A percentile compares a stretch with the other conserved stretches of the same genome.
Conservation (phyloP, 2,329 filamentous ascomycete genomes). For the Corinectria fuckeliana region DNA sequence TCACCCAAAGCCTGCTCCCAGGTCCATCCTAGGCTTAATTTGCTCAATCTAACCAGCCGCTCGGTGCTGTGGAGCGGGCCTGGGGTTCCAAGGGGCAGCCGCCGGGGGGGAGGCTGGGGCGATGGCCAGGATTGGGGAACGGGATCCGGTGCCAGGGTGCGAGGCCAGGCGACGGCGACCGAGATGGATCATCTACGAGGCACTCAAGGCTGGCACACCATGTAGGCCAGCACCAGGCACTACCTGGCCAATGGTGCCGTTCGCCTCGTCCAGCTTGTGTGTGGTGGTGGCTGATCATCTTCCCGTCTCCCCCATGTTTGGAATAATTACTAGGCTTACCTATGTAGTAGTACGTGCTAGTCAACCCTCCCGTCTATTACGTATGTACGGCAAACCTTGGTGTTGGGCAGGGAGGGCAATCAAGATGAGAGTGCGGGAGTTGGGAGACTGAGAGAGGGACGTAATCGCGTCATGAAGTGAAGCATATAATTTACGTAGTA, state of each 20-base stretch:
- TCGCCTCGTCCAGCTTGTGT: slow-evolving; percentile 26
- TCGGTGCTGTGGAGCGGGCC: slow-evolving; percentile 35
- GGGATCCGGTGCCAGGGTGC: slow-evolving; percentile 31
- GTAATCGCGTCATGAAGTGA: slow-evolving; percentile 9
- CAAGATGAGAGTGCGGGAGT: too few relatives aligned
- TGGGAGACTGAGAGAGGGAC: not conserved
- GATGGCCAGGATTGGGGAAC: slow-evolving; percentile 27
- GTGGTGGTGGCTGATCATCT: slow-evolving; percentile 2
- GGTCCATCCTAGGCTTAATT: slow-evolving; percentile 26
- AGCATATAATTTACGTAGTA: too few relatives aligned
- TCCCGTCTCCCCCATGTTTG: not conserved
- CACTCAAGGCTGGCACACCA: slow-evolving; percentile 8
- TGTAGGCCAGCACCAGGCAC: too few relatives aligned
- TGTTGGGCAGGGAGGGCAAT: slow-evolving; percentile 24
- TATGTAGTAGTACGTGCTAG: too few relatives aligned
- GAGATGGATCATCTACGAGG: slow-evolving; percentile 24
- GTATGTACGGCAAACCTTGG: slow-evolving; percentile 27
- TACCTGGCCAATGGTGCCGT: slow-evolving; percentile 23
- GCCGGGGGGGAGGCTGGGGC: slow-evolving; percentile 17
- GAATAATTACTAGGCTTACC: too few relatives aligned
- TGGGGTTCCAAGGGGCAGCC: slow-evolving; percentile 7
- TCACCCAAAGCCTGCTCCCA: slow-evolving; percentile 7
- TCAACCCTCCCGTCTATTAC: too few relatives aligned
- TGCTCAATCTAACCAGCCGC: slow-evolving; percentile 35
- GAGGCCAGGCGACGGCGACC: slow-evolving; percentile 20